Percentiles rank a stretch among this genome's conserved stretches.
Evolutionary conservation across 192 early-diverging fungal genomes (phyloP).

Genomic region (Cetraspora pellucida): DNA sequence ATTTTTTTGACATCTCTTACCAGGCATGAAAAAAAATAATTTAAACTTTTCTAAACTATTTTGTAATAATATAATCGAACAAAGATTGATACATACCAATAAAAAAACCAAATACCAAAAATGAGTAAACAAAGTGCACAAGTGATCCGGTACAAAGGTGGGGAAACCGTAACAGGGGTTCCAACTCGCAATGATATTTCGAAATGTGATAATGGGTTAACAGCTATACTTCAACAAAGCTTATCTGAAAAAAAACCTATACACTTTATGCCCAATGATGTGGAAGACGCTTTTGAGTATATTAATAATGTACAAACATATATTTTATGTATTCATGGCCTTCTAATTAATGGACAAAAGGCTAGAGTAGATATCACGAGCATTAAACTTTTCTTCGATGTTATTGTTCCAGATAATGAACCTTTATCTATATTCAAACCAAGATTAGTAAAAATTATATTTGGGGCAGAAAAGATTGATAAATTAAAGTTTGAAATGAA

Average conservation of each 20-base stretch:
- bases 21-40: not conserved
- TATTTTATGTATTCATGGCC: slow-evolving; percentile 16
- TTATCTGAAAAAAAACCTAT: slow-evolving; percentile 4
- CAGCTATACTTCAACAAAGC: slow-evolving; percentile 25
- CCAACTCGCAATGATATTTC: slow-evolving; percentile 13
- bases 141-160: not conserved
- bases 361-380: slow-evolving; percentile 19
- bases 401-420: not conserved
- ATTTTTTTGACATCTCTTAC: not conserved
- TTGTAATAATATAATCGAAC: slow-evolving; percentile 23
- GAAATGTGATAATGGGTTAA: slow-evolving; percentile 19
- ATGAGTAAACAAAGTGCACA: not conserved
- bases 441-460: too few relatives aligned
- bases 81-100: slow-evolving; percentile 20
- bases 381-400: slow-evolving; percentile 30
- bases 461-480: slow-evolving; percentile 7
- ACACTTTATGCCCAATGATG: slow-evolving; percentile 7
- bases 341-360: slow-evolving; percentile 17
- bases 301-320: not conserved
- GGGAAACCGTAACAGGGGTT: not conserved
- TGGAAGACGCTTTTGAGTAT: slow-evolving; percentile 6
- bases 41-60: slow-evolving; percentile 28
- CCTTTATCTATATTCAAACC: slow-evolving; percentile 11
- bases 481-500: not conserved
- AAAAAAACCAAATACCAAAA: slow-evolving; percentile 2